phyloP scores from a whole-genome alignment of 2,329 filamentous ascomycete species.

The Penicillium aurantiogriseum region DNA sequence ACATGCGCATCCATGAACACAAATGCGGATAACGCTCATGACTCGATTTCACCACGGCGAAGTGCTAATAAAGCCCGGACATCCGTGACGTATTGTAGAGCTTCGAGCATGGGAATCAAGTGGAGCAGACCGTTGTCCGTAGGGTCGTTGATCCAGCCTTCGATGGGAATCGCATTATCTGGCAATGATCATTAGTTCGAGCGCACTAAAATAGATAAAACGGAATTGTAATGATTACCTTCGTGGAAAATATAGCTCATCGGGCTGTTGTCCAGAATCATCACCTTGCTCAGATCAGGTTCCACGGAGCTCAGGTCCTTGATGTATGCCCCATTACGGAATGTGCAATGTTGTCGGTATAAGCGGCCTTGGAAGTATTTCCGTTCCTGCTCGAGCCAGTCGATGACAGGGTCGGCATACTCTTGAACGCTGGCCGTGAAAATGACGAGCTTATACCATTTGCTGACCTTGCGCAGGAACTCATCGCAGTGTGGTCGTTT shows the following conservation, averaged over 20 bases:
- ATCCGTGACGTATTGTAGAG: slow-evolving; percentile 93
- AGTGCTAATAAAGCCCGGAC: slow-evolving; percentile 87
- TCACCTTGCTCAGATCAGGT: slow-evolving; percentile 94
- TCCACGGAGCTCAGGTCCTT: slow-evolving; percentile 96
- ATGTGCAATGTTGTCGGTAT: slow-evolving; percentile 96
- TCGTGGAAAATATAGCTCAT: slow-evolving; percentile 98
- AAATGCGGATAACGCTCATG: slow-evolving; percentile 21
- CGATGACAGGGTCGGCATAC: slow-evolving; percentile 97
- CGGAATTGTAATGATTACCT: slow-evolving; percentile 55
- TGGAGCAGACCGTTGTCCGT: slow-evolving; percentile 95
- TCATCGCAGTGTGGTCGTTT: slow-evolving; percentile 97
- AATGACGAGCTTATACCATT: slow-evolving; percentile 96
- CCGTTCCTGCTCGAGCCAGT: slow-evolving; percentile 94
- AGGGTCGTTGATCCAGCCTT: slow-evolving; percentile 98
- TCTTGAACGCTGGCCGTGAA: slow-evolving; percentile 98
- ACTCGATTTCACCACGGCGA: slow-evolving; percentile 70
- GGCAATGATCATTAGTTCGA: slow-evolving; percentile 13
- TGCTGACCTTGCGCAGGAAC: slow-evolving; percentile 88
- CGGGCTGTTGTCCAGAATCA: slow-evolving; percentile 98
- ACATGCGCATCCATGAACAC: slow-evolving; percentile 17
- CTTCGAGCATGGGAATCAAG: slow-evolving; percentile 87
- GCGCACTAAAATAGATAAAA: not conserved
- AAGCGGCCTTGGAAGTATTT: slow-evolving; percentile 94
- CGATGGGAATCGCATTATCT: slow-evolving; percentile 99
- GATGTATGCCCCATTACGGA: slow-evolving; percentile 93